Evolutionary conservation across 2,329 filamentous ascomycete genomes (phyloP).

Genomic region (Pyrenochaeta sp.): DNA sequence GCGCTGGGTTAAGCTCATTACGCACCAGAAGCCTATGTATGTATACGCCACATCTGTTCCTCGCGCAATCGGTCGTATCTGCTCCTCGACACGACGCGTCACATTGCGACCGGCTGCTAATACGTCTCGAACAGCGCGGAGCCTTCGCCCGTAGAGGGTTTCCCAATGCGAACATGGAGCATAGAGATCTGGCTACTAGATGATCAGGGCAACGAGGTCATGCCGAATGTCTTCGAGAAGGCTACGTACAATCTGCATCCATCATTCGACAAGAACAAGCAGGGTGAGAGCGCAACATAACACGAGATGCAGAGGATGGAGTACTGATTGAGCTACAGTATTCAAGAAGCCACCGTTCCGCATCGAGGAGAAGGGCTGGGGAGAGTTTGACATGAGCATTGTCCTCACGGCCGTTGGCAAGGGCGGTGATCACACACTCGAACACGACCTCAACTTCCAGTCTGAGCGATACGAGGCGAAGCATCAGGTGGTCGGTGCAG

Average conservation of each 20-base stretch:
- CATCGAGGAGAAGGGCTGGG: slow-evolving; percentile 95
- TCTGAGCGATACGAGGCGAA: slow-evolving; percentile 81
- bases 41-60: slow-evolving; percentile 47
- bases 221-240: slow-evolving; percentile 88
- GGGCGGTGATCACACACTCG: slow-evolving; percentile 78
- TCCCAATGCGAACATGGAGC: slow-evolving; percentile 92
- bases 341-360: slow-evolving; percentile 87
- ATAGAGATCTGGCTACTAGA: slow-evolving; percentile 86
- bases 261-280: slow-evolving; percentile 85
- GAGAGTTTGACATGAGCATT: slow-evolving; percentile 96
- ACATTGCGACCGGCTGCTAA: slow-evolving; percentile 22
- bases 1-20: slow-evolving; percentile 90
- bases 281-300: slow-evolving; percentile 66
- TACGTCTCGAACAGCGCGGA: slow-evolving; percentile 67
- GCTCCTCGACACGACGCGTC: slow-evolving; percentile 16
- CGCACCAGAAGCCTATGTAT: slow-evolving; percentile 88
- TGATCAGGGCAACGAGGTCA: slow-evolving; percentile 82
- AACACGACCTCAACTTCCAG: slow-evolving; percentile 92
- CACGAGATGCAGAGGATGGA: not conserved
- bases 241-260: slow-evolving; percentile 93
- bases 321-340: slow-evolving; percentile 39
- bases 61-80: slow-evolving; percentile 22
- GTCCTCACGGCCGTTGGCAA: slow-evolving; percentile 85
- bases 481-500: slow-evolving; percentile 71
- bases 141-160: slow-evolving; percentile 82